Conservation (phyloP, 352 stramenopile species). For the Globisporangium emineosum region DNA sequence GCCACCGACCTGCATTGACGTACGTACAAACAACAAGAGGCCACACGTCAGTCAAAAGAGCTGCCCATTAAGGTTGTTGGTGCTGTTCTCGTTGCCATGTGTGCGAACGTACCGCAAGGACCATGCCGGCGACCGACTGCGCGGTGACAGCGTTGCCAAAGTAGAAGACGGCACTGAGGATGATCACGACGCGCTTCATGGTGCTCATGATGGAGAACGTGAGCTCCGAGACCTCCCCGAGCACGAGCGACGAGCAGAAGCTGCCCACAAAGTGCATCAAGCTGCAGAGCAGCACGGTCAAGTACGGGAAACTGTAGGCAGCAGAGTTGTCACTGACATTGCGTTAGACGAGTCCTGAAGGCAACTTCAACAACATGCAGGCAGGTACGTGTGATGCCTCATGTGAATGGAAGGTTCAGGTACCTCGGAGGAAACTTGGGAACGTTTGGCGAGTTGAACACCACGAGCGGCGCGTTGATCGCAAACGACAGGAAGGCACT, state of each 20-base stretch:
- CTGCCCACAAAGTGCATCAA: slow-evolving; percentile 83
- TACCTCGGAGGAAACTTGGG: slow-evolving; percentile 53
- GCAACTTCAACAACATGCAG: background rate
- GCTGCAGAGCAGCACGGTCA: slow-evolving; percentile 71
- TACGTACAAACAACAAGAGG: slow-evolving; percentile 8
- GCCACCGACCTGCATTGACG: slow-evolving; percentile 41
- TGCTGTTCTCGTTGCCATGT: background rate
- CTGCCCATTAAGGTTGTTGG: no score
- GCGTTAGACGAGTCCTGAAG: slow-evolving; percentile 5
- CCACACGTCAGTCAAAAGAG: background rate
- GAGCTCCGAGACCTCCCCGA: slow-evolving; percentile 84
- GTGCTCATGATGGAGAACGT: slow-evolving; percentile 90
- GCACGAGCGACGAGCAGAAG: slow-evolving; percentile 77
- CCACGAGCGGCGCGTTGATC: slow-evolving; percentile 76
- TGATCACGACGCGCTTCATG: slow-evolving; percentile 88
- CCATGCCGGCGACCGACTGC: slow-evolving; percentile 72
- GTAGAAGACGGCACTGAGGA: slow-evolving; percentile 81
- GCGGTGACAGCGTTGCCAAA: slow-evolving; percentile 76
- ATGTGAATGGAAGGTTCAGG: background rate
- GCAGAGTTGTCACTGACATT: slow-evolving; percentile 7
- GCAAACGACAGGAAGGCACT: slow-evolving; percentile 78
- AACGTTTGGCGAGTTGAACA: slow-evolving; percentile 45
- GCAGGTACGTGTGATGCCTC: no score
- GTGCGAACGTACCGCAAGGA: slow-evolving; percentile 42
- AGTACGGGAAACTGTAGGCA: slow-evolving; percentile 58